Base-by-base conservation (phyloP, 2,329 filamentous ascomycete species). In the Trichoderma sp. region DNA sequence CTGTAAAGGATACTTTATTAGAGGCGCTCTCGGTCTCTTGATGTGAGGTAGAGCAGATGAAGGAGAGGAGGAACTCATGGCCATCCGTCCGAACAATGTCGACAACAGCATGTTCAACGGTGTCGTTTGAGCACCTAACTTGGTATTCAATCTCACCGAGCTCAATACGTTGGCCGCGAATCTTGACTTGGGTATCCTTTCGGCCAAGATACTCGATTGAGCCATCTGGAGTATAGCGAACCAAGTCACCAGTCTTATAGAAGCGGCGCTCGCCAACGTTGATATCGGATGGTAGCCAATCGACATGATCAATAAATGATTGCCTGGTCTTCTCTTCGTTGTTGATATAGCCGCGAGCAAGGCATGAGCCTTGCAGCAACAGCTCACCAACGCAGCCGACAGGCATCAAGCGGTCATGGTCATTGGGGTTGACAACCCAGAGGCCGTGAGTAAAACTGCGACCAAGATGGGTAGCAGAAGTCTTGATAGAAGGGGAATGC, bases 311-410 rank as follows among this genome's bases (percentile, higher is more conserved):
- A 10, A 74, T 68, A 19, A 75, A 76, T 3, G 70, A 65, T 0
- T 66, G 58, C 2, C 21, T 47, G 2, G 74, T 75, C 33, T 71
- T 72, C 6, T 52, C 71, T 11, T 73, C 70, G 1, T 75, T 61
- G 52, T 75, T 68, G 13, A 76, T 68, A 47, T 76, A 76, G 7
- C 70, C 72, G 2, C 74, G 72, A 4, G 73, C 72, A 3, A 75
- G 57, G 6, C 63, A 70, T 0, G 70, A 70, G 1, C 72, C 72
- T 47, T 76, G 67, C 0, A 76, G 64, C 1, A 76, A 56, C 2
- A 76, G 65, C 62, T 76, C 75, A 35, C 75, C 75, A 16, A 75
- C 65, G 31, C 68, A 70, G 13, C 74, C 74, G 19, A 74, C 58
- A 3, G 72, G 72, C 11, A 62, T 71, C 2, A 76, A 72, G 1